Evolutionary conservation across 148 eudicot genomes (phyloP).

Genomic region (Chenopodium berlandieri): DNA sequence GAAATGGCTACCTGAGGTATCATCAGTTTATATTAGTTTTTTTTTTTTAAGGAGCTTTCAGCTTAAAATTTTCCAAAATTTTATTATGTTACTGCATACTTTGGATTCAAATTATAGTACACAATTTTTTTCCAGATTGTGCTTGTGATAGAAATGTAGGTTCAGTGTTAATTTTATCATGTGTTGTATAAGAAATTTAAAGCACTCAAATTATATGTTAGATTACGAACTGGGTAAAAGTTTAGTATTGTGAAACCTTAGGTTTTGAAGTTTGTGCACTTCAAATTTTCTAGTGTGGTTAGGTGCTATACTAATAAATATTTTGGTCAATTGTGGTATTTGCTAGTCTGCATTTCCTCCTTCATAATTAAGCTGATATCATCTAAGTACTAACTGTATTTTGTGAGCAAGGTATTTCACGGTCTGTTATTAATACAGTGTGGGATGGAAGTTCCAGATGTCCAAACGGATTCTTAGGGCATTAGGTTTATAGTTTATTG

Average conservation of each 20-base stretch:
- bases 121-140: neutral
- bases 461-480: neutral
- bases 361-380: too few species aligned
- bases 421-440: neutral
- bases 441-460: neutral
- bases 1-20: conserved; percentile 93
- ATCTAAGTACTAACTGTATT: neutral
- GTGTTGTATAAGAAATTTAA: neutral
- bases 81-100: neutral
- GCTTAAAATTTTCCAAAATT: neutral
- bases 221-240: neutral
- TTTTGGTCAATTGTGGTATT: too few species aligned
- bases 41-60: neutral
- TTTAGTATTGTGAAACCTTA: neutral
- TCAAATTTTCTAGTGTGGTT: neutral
- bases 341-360: too few species aligned
- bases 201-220: neutral
- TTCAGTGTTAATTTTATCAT: neutral
- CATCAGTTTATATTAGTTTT: neutral
- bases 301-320: neutral
- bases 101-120: neutral
- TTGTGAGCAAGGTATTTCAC: neutral
- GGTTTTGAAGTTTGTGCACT: neutral
- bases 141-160: neutral
- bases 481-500: too few species aligned